Conservation (phyloP, 2,329 filamentous ascomycete genomes). For the Bipolaris victoriae region DNA sequence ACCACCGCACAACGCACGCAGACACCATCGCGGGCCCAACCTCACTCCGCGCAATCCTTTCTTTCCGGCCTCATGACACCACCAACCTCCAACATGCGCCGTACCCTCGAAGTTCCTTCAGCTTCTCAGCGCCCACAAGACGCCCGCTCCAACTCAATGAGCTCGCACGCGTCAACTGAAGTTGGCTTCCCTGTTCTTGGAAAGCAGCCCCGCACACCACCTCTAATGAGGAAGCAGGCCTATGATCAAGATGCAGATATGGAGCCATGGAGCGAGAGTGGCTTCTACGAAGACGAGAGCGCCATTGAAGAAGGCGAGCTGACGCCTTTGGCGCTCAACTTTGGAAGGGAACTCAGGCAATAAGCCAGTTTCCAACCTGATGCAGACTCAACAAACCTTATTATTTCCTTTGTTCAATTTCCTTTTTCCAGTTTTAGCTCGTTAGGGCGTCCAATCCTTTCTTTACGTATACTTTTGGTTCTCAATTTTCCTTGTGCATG, state of each 20-base stretch:
- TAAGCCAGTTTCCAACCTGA: constrained; percentile 1
- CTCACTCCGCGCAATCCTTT: constrained; percentile 63
- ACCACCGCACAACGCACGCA: constrained; percentile 38
- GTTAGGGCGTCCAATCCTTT: constrained; percentile 7
- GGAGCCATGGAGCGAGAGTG: constrained; percentile 54
- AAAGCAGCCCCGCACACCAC: constrained; percentile 56
- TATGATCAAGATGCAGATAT: constrained; percentile 67
- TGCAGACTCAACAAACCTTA: neutral
- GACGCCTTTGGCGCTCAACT: constrained; percentile 44
- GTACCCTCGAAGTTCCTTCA: constrained; percentile 59
- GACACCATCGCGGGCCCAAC: constrained; percentile 48
- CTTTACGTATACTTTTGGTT: constrained; percentile 1
- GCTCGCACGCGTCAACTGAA: constrained; percentile 37
- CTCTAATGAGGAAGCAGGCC: constrained; percentile 60
- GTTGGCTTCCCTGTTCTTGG: constrained; percentile 42
- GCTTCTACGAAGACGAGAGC: constrained; percentile 59
- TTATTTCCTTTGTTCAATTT: constrained; percentile 13
- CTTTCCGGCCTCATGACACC: constrained; percentile 86
- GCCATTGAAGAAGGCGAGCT: constrained; percentile 49
- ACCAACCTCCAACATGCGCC: constrained; percentile 75
- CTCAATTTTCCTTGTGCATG: neutral
- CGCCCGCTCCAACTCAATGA: constrained; percentile 35
- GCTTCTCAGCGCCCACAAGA: constrained; percentile 34
- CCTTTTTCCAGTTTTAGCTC: neutral
- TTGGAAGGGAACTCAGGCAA: constrained; percentile 37